phyloP scores from a whole-genome alignment of 495 filamentous ascomycete genomes.

The Aspergillus steynii region DNA sequence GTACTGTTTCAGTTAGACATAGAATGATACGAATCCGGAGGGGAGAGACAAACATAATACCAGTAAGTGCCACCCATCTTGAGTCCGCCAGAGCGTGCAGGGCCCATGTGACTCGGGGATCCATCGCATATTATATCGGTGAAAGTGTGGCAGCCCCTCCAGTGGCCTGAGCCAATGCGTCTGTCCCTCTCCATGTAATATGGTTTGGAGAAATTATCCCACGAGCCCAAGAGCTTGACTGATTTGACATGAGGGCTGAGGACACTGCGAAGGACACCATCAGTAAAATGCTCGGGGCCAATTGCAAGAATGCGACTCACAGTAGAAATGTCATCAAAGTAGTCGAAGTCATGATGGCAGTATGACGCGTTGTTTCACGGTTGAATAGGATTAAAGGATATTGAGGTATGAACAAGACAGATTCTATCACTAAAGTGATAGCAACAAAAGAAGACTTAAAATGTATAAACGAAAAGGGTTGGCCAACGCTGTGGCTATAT shows the following conservation, averaged over 20 bases:
- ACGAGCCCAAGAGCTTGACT: conserved; percentile 83
- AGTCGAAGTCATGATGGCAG: conserved; percentile 60
- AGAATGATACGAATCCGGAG: background rate
- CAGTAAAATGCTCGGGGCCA: conserved; percentile 5
- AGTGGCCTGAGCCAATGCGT: conserved; percentile 67
- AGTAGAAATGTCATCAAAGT: conserved; percentile 74
- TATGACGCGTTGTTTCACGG: background rate
- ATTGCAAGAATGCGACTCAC: conserved; percentile 51
- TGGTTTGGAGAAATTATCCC: conserved; percentile 82
- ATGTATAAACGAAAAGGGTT: background rate
- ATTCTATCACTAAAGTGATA: conserved; percentile 1
- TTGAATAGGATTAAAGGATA: background rate
- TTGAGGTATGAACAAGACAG: background rate
- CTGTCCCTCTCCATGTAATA: conserved; percentile 79
- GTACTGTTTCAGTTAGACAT: conserved; percentile 57
- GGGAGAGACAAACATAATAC: conserved; percentile 71
- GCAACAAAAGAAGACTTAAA: background rate
- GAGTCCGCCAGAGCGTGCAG: conserved; percentile 71
- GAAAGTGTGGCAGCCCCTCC: conserved; percentile 84
- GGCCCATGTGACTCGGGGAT: conserved; percentile 47
- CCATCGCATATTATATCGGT: conserved; percentile 84
- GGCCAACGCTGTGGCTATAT: background rate
- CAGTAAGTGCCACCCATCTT: conserved; percentile 94
- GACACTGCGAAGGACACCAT: conserved; percentile 45
- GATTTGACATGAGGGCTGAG: conserved; percentile 65